Percentiles rank a stretch among this genome's conserved stretches.
Evolutionary conservation across 2,329 filamentous ascomycete genomes (phyloP).

Genomic region (Orbilia brochopaga): DNA sequence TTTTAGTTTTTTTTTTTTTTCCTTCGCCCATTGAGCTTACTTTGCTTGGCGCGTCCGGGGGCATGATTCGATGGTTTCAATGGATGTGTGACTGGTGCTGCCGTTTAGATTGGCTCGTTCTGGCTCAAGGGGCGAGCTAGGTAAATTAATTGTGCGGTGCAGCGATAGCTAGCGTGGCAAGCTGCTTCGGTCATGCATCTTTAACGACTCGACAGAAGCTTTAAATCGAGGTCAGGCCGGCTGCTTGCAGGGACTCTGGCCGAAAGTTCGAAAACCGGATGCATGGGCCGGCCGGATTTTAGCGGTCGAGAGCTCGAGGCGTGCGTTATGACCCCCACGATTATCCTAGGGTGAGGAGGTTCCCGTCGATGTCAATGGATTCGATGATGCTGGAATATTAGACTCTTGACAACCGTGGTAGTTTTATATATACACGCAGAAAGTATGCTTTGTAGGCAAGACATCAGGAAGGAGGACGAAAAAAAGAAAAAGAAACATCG

Average conservation of each 20-base stretch:
- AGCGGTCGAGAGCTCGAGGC: too few species aligned
- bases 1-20: constrained; percentile 1
- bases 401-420: too few species aligned
- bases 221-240: not conserved
- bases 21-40: constrained; percentile 9
- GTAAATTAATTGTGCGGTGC: too few species aligned
- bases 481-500: not conserved
- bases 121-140: too few species aligned
- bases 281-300: not conserved
- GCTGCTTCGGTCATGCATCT: not conserved
- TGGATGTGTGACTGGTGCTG: constrained; percentile 36
- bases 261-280: not conserved
- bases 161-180: not conserved
- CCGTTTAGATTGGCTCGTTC: constrained; percentile 41
- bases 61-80: constrained; percentile 10
- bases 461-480: too few species aligned
- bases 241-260: not conserved
- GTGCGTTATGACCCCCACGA: not conserved
- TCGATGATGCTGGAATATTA: too few species aligned
- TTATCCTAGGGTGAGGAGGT: not conserved
- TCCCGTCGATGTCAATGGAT: too few species aligned
- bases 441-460: too few species aligned
- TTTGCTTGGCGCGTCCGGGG: constrained; percentile 10
- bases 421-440: too few species aligned
- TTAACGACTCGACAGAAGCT: not conserved